phyloP scores from a whole-genome alignment of 2,329 filamentous ascomycete species.

The Westerdykella aurantiaca region DNA sequence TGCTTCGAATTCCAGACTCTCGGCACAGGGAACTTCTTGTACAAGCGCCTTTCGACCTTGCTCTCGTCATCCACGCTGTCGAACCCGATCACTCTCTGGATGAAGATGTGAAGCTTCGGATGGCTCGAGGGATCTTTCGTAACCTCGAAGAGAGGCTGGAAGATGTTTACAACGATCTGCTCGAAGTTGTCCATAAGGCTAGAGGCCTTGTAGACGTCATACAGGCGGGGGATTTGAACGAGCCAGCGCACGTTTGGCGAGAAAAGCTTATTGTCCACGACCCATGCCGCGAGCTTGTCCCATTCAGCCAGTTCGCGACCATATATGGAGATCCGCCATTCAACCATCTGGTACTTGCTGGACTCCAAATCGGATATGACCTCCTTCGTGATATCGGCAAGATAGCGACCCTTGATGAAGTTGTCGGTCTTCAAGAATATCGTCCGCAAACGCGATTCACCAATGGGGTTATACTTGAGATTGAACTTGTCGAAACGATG shows the following conservation, averaged over 20 bases:
- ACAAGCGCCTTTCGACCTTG: constrained; percentile 90
- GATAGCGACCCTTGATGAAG: constrained; percentile 88
- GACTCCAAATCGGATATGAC: constrained; percentile 96
- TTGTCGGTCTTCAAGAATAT: constrained; percentile 99
- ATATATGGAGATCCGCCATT: constrained; percentile 98
- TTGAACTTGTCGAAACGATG: constrained; percentile 99
- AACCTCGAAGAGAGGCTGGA: constrained; percentile 89
- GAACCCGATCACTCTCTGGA: constrained; percentile 93
- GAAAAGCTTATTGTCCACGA: constrained; percentile 95
- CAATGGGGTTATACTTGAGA: constrained; percentile 95
- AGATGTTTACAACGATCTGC: constrained; percentile 83
- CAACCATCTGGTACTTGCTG: constrained; percentile 99
- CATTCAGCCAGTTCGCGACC: constrained; percentile 88
- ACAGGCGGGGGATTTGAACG: constrained; percentile 88
- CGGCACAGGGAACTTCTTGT: constrained; percentile 89
- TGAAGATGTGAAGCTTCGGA: constrained; percentile 88
- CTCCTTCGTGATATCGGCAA: constrained; percentile 96
- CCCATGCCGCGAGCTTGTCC: constrained; percentile 96
- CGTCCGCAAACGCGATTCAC: constrained; percentile 90
- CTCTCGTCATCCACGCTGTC: constrained; percentile 98
- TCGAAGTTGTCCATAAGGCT: constrained; percentile 85
- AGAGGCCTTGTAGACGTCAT: constrained; percentile 89
- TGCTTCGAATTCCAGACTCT: constrained; percentile 85
- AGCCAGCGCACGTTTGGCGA: constrained; percentile 98
- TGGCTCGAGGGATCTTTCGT: constrained; percentile 81